Evolutionary conservation across 345 rosid genomes (phyloP), one percentile per base, ranked within the genome.

Genomic region (Isatis tinctoria): DNA sequence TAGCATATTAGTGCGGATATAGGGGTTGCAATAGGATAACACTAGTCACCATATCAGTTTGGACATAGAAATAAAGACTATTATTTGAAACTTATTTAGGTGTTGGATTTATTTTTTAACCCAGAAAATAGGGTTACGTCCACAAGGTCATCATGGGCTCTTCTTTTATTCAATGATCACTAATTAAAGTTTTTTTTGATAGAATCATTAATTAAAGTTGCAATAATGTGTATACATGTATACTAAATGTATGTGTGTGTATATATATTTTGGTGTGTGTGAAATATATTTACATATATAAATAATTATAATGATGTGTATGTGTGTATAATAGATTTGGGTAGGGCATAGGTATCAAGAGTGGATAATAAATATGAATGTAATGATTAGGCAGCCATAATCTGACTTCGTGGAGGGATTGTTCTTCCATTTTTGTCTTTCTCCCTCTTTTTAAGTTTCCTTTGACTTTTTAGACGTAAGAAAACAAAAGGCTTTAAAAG

Each of bases 401-500:
- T 72, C 68, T 77, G 73, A 77, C 81, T 77, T 77, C 81, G 81
- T 77, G 81, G 77, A 77, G 77, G 69, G 69, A 71, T 71, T 77
- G 77, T 77, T 77, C 69, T 72, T 65, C 68, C 73, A 41, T 30
- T 32, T 63, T 77, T 72, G 68, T 66, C 73, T 77, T 43, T 72
- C 57, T 72, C 72, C 67, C 54, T 65, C 80, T 56, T 77, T 64
- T 57, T 65, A 70, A 70, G 65, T 48, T 77, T 77, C 73, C 57
- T 59, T 77, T 77, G 80, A 77, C 80, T 77, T 77, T 75, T 77
- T 47, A 59, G 73, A 65, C 57, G 49, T 65, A 57, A 66, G 22
- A 47, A 65, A 71, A 48, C 63, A 65, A 65, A 71, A 58, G 44
- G 63, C 54, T 36, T 58, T 48, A 22, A 58, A 75, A 61, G 69